A percentile compares a stretch with the other conserved stretches of the same genome.
Evolutionary conservation across 2,329 filamentous ascomycete genomes (phyloP).

Genomic region (Triangularia setosa): DNA sequence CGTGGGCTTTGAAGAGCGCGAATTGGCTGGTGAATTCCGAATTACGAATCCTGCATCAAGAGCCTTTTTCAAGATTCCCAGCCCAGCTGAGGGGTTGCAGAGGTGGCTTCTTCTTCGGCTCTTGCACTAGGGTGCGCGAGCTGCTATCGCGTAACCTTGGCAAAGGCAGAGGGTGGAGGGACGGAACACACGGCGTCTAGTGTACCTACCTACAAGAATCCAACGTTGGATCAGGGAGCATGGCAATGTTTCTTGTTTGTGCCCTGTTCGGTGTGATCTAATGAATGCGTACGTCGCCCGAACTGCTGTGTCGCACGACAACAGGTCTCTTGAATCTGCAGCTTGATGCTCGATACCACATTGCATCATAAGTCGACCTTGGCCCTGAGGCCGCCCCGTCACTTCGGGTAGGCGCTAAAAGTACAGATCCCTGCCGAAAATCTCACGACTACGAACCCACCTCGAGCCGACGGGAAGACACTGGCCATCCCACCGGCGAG

Average conservation of each 20-base stretch:
- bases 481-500: background rate
- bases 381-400: constrained; percentile 11
- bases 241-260: background rate
- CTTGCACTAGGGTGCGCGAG: background rate
- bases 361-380: constrained; percentile 16
- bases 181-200: no score
- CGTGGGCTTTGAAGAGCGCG: background rate
- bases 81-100: constrained; percentile 17
- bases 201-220: no score
- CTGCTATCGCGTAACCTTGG: constrained; percentile 7
- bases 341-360: background rate
- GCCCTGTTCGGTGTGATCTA: background rate
- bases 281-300: background rate
- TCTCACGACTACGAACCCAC: background rate
- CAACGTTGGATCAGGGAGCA: background rate
- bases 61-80: background rate
- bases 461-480: background rate
- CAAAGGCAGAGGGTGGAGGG: background rate
- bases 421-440: constrained; percentile 20
- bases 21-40: constrained; percentile 6
- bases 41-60: background rate
- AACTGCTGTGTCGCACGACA: background rate
- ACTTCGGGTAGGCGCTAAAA: constrained; percentile 7
- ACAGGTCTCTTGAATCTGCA: background rate
- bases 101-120: background rate